Evolutionary conservation across 352 stramenopile genomes (phyloP).

Genomic region (Pythium folliculosum): DNA sequence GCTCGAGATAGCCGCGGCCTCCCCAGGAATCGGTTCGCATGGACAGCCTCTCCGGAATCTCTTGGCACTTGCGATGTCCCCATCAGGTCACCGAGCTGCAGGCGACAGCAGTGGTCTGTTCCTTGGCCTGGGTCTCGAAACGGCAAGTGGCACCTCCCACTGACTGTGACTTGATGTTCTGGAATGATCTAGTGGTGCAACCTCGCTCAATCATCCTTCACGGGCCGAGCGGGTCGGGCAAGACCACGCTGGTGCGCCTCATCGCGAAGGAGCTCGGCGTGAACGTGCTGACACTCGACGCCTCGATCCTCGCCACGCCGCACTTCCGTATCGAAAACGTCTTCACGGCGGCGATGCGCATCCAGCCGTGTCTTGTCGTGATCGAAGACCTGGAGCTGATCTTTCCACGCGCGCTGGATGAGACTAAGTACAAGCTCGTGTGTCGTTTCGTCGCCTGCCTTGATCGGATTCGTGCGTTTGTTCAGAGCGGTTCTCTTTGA

Average conservation of each 20-base stretch:
- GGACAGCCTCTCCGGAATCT: conserved; percentile 23
- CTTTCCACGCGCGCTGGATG: conserved; percentile 70
- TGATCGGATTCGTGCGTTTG: conserved; percentile 50
- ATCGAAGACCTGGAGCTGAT: conserved; percentile 78
- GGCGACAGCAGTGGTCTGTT: conserved; percentile 4
- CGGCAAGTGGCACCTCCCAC: no score
- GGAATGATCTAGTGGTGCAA: conserved; percentile 20
- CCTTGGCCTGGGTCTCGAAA: neutral
- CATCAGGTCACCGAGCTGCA: neutral
- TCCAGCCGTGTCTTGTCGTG: conserved; percentile 68
- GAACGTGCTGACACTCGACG: conserved; percentile 69
- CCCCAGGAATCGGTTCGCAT: conserved; percentile 37
- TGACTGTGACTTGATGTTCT: neutral
- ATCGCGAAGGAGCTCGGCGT: conserved; percentile 46
- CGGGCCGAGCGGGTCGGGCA: conserved; percentile 65
- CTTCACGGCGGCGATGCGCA: conserved; percentile 68
- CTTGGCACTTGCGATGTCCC: conserved; percentile 17
- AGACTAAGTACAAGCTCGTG: conserved; percentile 72
- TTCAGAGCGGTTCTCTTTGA: neutral
- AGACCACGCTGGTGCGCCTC: conserved; percentile 67
- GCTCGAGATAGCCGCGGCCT: no score
- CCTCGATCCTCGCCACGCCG: conserved; percentile 51
- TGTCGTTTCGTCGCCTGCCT: conserved; percentile 60
- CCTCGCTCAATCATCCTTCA: conserved; percentile 62
- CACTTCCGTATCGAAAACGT: conserved; percentile 59